Evolutionary conservation across 2,329 filamentous ascomycete genomes (phyloP), one percentile per base, ranked within the genome.

Genomic region (Ilyonectria sp.): DNA sequence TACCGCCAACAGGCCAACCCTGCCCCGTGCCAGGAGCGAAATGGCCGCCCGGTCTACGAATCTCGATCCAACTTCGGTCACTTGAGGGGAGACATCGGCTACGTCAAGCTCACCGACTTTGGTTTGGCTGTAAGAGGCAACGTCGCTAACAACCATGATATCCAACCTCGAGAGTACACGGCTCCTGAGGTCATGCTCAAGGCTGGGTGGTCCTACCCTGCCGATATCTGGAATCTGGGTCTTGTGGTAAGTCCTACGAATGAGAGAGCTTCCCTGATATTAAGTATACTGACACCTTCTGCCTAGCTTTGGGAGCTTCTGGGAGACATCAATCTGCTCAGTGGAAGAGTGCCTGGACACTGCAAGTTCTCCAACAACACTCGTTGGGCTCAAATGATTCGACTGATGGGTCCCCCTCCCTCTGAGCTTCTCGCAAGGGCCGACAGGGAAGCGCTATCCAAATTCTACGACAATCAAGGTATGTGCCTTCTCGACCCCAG

Each of bases 151-250:
- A 72, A 72, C 64, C 71, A 79, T 59, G 59, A 65, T 26, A 77
- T 78, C 23, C 78, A 80, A 55, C 75, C 76, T 4, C 59, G 73
- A 11, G 72, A 78, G 57, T 80, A 77, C 60, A 72, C 69, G 1
- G 76, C 77, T 1, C 78, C 77, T 11, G 78, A 80, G 60, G 77
- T 78, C 6, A 68, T 78, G 64, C 71, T 79, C 8, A 71, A 70
- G 61, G 69, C 73, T 6, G 75, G 70, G 6, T 79, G 77, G 78
- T 72, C 71, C 9, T 79, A 78, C 52, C 69, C 77, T n/a, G 74
- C 72, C 10, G 78, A 80, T 57, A 77, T 77, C 17, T 77, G 75
- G 75, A 77, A 77, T 47, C 49, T 79, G 8, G 77, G 75, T 19
- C 70, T 75, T 5, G 75, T 79, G 67, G 75, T 78, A 69, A 49